Conservation (phyloP, 208 protist genomes). For the Leishmania major region DNA sequence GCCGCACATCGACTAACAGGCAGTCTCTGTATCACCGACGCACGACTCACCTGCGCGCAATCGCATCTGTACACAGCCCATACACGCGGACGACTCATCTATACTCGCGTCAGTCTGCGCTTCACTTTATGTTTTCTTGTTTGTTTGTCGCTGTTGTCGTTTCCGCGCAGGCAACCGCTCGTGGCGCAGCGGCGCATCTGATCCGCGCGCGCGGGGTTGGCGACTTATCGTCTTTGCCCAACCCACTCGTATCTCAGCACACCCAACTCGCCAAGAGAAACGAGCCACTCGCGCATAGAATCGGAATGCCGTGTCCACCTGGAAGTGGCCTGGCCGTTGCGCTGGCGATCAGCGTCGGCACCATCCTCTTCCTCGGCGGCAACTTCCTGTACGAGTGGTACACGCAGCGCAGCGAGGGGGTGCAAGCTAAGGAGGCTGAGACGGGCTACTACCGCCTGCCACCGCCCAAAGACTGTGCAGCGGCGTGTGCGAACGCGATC, state of each 20-base stretch:
- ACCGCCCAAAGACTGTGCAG: not conserved
- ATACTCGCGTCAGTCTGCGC: not conserved
- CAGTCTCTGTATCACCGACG: not conserved
- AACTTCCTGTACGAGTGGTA: not conserved
- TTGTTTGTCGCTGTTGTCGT: not conserved
- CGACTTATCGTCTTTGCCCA: not conserved
- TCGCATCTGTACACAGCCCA: not conserved
- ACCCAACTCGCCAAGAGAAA: not conserved
- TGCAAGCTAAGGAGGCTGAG: not conserved
- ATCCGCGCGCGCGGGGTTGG: not conserved
- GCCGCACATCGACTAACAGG: not conserved
- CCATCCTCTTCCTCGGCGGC: not conserved
- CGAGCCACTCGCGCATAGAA: not conserved
- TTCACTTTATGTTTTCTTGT: not conserved
- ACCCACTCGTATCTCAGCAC: not conserved
- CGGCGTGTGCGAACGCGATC: not conserved
- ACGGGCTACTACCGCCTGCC: constrained; percentile 4
- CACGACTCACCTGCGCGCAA: not conserved
- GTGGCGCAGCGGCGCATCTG: not conserved
- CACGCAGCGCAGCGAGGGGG: not conserved
- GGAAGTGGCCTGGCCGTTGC: not conserved
- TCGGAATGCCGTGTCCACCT: not conserved
- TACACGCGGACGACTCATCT: not conserved
- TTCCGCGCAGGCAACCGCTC: not conserved
- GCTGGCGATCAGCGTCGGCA: constrained; percentile 1